Conservation (phyloP, 768 basidiomycete genomes). For the Tubosaeta sp. region DNA sequence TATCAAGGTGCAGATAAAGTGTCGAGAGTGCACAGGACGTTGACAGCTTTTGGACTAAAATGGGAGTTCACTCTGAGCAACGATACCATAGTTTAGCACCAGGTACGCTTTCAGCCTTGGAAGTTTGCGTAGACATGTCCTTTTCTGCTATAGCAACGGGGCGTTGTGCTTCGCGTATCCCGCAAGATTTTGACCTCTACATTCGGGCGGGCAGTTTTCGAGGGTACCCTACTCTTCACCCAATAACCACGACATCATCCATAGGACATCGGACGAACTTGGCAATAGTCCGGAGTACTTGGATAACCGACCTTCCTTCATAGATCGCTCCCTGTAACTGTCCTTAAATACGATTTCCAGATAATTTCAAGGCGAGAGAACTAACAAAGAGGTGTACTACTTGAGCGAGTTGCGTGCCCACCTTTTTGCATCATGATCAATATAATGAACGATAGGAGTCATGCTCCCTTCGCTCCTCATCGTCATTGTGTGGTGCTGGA, state of each 20-base stretch:
- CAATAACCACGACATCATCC: conserved; percentile 22
- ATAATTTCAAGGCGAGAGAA: too few relatives aligned
- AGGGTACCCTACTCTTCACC: conserved; percentile 64
- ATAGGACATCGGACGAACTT: conserved; percentile 62
- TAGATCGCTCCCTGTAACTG: conserved; percentile 74
- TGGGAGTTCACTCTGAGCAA: conserved; percentile 81
- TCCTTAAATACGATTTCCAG: background rate
- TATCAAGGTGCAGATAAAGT: conserved; percentile 60
- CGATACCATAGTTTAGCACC: conserved; percentile 67
- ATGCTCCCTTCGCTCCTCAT: too few relatives aligned
- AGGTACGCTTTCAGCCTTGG: conserved; percentile 39
- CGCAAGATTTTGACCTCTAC: conserved; percentile 87
- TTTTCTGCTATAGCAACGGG: conserved; percentile 59
- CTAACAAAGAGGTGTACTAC: too few relatives aligned
- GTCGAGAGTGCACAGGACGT: background rate
- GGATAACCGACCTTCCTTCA: conserved; percentile 97
- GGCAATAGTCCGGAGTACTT: conserved; percentile 93
- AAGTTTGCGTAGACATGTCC: background rate
- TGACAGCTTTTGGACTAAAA: conserved; percentile 62
- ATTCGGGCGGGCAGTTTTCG: conserved; percentile 90
- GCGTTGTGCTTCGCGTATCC: conserved; percentile 64
- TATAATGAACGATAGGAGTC: too few relatives aligned
- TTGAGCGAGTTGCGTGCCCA: too few relatives aligned
- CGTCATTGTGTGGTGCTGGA: too few relatives aligned
- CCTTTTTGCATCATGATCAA: too few relatives aligned